Percentiles rank a stretch among this genome's conserved stretches.
Evolutionary conservation across 805 yeast genomes (phyloP).

Genomic region (Sugiyamaella valdiviana): DNA sequence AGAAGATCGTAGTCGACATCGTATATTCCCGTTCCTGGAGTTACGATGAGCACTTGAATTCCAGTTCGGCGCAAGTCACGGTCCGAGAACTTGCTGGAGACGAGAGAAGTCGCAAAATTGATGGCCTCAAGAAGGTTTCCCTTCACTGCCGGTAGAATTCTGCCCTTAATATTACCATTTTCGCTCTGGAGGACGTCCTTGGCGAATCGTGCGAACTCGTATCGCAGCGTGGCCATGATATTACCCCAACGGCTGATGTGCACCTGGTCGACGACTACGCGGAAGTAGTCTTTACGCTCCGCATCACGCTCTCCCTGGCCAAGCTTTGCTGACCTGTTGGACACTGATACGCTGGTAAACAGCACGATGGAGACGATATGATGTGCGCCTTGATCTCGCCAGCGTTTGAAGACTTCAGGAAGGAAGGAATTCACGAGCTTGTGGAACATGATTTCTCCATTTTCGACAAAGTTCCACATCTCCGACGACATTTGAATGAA

Average conservation of each 20-base stretch:
- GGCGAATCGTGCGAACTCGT: slow-evolving; percentile 78
- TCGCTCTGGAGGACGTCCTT: slow-evolving; percentile 54
- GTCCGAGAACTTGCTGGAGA: slow-evolving; percentile 71
- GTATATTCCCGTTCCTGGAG: slow-evolving; percentile 90
- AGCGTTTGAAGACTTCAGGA: slow-evolving; percentile 79
- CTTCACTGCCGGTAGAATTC: slow-evolving; percentile 77
- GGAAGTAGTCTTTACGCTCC: slow-evolving; percentile 68
- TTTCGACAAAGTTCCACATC: slow-evolving; percentile 98
- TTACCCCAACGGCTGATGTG: slow-evolving; percentile 84
- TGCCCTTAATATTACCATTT: slow-evolving; percentile 47
- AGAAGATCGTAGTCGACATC: slow-evolving; percentile 83
- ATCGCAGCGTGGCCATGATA: slow-evolving; percentile 79
- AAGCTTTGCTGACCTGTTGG: slow-evolving; percentile 27
- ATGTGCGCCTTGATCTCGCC: slow-evolving; percentile 83
- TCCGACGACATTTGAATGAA: slow-evolving; percentile 86
- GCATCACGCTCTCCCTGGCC: slow-evolving; percentile 66
- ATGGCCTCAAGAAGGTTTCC: slow-evolving; percentile 86
- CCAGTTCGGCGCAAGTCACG: slow-evolving; percentile 85
- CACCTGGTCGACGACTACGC: slow-evolving; percentile 94
- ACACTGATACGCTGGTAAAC: slow-evolving; percentile 70
- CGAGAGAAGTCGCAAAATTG: slow-evolving; percentile 71
- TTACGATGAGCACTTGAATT: slow-evolving; percentile 78
- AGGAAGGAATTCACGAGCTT: slow-evolving; percentile 86
- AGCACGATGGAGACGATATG: slow-evolving; percentile 85
- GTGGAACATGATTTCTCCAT: slow-evolving; percentile 90